Base-by-base conservation (phyloP, 2,329 filamentous ascomycete genomes). In the Bisporella sp. region DNA sequence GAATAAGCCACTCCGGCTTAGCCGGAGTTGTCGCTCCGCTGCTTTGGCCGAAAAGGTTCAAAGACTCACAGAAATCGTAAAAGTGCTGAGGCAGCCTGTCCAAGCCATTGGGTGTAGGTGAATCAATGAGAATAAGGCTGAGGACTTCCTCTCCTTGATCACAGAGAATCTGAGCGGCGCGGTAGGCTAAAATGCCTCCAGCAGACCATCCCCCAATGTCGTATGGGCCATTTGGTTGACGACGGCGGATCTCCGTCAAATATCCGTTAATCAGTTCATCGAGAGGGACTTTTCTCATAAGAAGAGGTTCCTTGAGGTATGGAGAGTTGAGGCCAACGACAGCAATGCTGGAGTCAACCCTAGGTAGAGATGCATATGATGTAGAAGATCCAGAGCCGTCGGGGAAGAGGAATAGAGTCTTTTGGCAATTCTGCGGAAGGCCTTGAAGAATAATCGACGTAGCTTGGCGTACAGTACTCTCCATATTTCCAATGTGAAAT, bases 171-270 rank as follows among this genome's bases (percentile, higher is more conserved):
- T 66, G 64, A 57, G 71, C 69, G 4, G 69, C 69, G 49, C 72
- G 68, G 54, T 69, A 78, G 28, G 75, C 73, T 51, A 71, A 70
- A 48, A 75, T 72, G 6, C 75, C 75, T 42, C 76, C 77, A 6
- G 73, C 75, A 8, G 73, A 78, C 74, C 75, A 78, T 32, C 77
- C 77, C 43, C 73, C 73, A 1, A 78, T 64, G 50, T 71, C 66
- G 58, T 76, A 77, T 3, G 73, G 71, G 0, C 72, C 71, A 9
- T 66, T 64, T 4, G 73, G 69, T 54, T 77, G 71, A 29, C 72
- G 66, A n/a, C 69, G 69, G 4, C 68, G 69, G 33, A 77, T 68
- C 50, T 75, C 73, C 5, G 56, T 59, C n/a, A 73, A 50, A 49
- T 71, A 76, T 2, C 61, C 62, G 4, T 54, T 52, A 4, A 68